Percentiles rank a stretch among this genome's conserved stretches.
phyloP scores from a whole-genome alignment of 1,284 basidiomycete genomes.

The Cryptococcus wingfieldii region DNA sequence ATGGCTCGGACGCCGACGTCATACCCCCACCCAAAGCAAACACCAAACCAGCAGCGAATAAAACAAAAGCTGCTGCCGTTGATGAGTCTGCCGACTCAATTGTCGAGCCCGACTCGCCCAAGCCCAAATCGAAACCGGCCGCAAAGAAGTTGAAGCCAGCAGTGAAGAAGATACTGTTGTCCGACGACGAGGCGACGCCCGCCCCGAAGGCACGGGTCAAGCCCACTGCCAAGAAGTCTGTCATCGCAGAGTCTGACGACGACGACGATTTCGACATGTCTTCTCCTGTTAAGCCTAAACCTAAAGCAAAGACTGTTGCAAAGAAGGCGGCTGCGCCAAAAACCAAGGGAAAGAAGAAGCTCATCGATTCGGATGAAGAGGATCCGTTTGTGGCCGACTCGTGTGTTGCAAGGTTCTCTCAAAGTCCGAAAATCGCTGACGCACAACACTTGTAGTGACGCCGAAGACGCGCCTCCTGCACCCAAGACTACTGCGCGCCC shows the following conservation, averaged over 20 bases:
- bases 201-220: constrained; percentile 1
- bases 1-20: constrained; percentile 26
- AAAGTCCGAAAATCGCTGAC: constrained; percentile 22
- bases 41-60: constrained; percentile 7
- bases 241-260: constrained; percentile 1
- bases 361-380: constrained; percentile 26
- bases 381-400: background rate
- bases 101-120: constrained; percentile 2
- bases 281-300: background rate
- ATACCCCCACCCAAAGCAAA: constrained; percentile 28
- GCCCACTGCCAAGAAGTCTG: constrained; percentile 13
- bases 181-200: constrained; percentile 1
- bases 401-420: background rate
- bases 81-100: constrained; percentile 2
- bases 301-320: constrained; percentile 10
- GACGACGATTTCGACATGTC: background rate
- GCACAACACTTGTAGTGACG: constrained; percentile 1
- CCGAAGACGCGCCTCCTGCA: constrained; percentile 7
- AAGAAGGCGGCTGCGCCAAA: constrained; percentile 17
- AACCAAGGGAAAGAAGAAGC: constrained; percentile 13
- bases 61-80: constrained; percentile 1
- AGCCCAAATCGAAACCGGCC: constrained; percentile 3
- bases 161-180: background rate
- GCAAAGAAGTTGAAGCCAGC: constrained; percentile 7
- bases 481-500: constrained; percentile 23